Conservation (phyloP, 306 rosid genomes). For the Cicer chorassanicum region DNA sequence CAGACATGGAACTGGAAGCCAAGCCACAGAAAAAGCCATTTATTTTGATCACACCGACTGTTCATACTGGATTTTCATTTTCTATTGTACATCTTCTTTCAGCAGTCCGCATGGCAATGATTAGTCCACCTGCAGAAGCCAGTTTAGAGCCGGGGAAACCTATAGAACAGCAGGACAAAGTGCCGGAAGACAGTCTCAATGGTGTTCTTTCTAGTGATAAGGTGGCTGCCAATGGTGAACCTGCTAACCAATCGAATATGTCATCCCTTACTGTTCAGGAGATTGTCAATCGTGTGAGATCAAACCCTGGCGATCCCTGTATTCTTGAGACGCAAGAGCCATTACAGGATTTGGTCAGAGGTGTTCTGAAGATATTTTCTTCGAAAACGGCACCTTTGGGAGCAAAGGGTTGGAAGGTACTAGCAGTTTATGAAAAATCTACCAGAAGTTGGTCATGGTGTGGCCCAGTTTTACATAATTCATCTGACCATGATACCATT, state of each 20-base stretch:
- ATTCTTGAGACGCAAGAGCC: constrained; percentile 99
- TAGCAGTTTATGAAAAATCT: constrained; percentile 74
- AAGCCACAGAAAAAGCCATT: constrained; percentile 86
- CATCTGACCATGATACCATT: constrained; percentile 64
- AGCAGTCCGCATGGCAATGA: constrained; percentile 94
- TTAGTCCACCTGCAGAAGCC: constrained; percentile 70
- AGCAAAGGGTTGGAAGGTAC: constrained; percentile 94
- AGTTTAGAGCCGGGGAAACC: constrained; percentile 61
- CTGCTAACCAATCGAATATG: constrained; percentile 54
- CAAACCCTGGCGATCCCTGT: constrained; percentile 92
- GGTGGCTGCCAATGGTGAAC: constrained; percentile 52
- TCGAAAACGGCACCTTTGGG: constrained; percentile 97
- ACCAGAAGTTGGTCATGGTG: constrained; percentile 92
- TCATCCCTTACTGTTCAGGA: constrained; percentile 82
- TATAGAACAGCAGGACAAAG: constrained; percentile 55
- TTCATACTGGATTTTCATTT: constrained; percentile 93
- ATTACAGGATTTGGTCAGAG: constrained; percentile 95
- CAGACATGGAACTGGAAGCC: constrained; percentile 74
- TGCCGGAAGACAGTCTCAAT: constrained; percentile 52
- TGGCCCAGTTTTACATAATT: constrained; percentile 71
- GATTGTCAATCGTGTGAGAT: constrained; percentile 83
- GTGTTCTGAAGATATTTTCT: constrained; percentile 92
- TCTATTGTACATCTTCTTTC: constrained; percentile 93
- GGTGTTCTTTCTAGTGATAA: constrained; percentile 56
- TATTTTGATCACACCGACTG: constrained; percentile 87